These are phyloP conservation scores for Ramaria sp. DNA, from an alignment of 768 basidiomycete genomes.

Conservation along the genomic window DNA sequence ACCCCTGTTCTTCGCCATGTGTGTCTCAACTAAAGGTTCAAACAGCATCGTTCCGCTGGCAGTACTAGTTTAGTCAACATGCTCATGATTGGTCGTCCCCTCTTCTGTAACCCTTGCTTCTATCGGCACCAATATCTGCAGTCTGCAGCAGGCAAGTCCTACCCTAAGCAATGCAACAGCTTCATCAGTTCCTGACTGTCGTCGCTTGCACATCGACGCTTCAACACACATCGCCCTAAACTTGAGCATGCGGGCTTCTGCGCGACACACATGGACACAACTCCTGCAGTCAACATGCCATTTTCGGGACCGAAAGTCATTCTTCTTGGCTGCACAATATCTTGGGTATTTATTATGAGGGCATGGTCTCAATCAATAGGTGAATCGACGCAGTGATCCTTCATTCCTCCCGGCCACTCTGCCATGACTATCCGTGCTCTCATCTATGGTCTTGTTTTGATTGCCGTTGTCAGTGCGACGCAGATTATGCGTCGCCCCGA, in stretches of 20 bases:
- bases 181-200: background rate
- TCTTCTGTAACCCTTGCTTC: no score
- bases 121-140: no score
- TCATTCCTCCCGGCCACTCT: background rate
- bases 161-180: background rate
- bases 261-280: background rate
- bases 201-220: background rate
- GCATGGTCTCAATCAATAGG: background rate
- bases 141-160: no score
- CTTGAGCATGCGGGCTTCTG: background rate
- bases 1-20: background rate
- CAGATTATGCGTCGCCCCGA: slow-evolving; percentile 43
- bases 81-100: no score
- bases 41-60: background rate
- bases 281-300: background rate
- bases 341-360: background rate
- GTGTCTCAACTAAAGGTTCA: background rate
- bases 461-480: background rate
- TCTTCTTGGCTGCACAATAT: no score
- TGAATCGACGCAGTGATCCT: background rate
- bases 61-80: background rate
- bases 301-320: background rate
- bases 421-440: background rate
- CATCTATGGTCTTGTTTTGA: background rate
- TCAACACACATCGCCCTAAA: background rate